Evolutionary conservation across 2,329 filamentous ascomycete genomes (phyloP).

Genomic region (Botrytis aclada): DNA sequence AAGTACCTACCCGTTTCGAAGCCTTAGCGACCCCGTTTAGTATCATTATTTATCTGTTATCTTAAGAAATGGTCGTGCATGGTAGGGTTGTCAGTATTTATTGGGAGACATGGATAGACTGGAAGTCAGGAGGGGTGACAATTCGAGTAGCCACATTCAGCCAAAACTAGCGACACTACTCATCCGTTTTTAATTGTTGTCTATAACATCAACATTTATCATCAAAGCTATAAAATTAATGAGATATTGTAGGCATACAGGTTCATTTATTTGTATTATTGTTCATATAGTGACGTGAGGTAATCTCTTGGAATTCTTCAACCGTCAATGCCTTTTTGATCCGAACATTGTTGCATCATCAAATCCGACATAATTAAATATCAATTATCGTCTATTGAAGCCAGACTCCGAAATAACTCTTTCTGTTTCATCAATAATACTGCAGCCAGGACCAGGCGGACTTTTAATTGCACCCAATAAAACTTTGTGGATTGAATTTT

Average conservation of each 20-base stretch:
- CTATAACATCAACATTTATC: background rate
- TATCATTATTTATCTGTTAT: background rate
- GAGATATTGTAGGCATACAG: background rate
- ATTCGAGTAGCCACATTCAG: background rate
- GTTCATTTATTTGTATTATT: background rate
- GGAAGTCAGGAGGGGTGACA: background rate
- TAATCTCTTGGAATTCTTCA: fast-evolving
- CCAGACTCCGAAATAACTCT: background rate
- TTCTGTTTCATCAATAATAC: no score
- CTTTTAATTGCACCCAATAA: background rate
- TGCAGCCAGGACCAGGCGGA: fast-evolving
- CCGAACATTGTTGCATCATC: background rate
- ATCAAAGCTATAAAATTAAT: background rate
- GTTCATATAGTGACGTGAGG: background rate
- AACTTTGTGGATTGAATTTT: background rate
- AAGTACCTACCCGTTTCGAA: background rate
- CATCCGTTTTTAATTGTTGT: background rate
- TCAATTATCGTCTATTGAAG: fast-evolving
- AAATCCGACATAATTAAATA: no score
- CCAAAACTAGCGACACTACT: background rate
- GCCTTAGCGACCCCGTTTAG: background rate
- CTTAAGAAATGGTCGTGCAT: background rate
- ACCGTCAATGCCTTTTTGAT: background rate
- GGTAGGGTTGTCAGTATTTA: background rate
- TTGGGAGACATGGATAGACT: background rate